A percentile compares a stretch with the other conserved stretches of the same genome.
Conservation (phyloP, 2,329 filamentous ascomycete genomes). For the Coniochaeta sp. region DNA sequence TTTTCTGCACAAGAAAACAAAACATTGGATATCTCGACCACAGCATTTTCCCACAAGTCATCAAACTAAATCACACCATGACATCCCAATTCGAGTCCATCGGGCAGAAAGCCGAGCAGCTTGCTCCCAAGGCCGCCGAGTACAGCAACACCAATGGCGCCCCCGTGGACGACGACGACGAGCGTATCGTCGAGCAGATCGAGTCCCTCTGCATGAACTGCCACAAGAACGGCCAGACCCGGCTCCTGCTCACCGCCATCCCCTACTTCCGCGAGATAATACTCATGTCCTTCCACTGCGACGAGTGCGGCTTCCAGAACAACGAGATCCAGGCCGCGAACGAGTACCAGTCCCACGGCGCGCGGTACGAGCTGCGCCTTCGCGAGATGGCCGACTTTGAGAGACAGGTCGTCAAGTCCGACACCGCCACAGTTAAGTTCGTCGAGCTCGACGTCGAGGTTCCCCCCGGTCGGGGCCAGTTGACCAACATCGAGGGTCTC, state of each 20-base stretch:
- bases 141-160: constrained; percentile 24
- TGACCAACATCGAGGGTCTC: constrained; percentile 90
- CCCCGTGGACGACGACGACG: constrained; percentile 42
- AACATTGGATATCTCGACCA: too few species aligned
- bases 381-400: constrained; percentile 68
- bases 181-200: constrained; percentile 56
- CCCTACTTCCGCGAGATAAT: constrained; percentile 98
- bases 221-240: constrained; percentile 71
- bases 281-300: constrained; percentile 92
- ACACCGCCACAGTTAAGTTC: constrained; percentile 77
- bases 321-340: constrained; percentile 92
- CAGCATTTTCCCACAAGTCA: constrained; percentile 8
- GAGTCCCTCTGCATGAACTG: constrained; percentile 86
- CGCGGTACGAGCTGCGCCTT: constrained; percentile 75
- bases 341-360: constrained; percentile 82
- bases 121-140: constrained; percentile 36
- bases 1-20: neutral
- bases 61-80: constrained; percentile 10
- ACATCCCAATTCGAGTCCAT: constrained; percentile 56
- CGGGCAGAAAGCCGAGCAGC: constrained; percentile 51
- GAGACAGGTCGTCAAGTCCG: constrained; percentile 87
- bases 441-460: constrained; percentile 92
- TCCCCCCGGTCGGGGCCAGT: constrained; percentile 80
- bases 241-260: constrained; percentile 82
- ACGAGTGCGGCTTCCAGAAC: constrained; percentile 83